A percentile compares a stretch with the other conserved stretches of the same genome.
phyloP scores from a whole-genome alignment of 768 basidiomycete genomes.

The Pleurotus tuber-regium region DNA sequence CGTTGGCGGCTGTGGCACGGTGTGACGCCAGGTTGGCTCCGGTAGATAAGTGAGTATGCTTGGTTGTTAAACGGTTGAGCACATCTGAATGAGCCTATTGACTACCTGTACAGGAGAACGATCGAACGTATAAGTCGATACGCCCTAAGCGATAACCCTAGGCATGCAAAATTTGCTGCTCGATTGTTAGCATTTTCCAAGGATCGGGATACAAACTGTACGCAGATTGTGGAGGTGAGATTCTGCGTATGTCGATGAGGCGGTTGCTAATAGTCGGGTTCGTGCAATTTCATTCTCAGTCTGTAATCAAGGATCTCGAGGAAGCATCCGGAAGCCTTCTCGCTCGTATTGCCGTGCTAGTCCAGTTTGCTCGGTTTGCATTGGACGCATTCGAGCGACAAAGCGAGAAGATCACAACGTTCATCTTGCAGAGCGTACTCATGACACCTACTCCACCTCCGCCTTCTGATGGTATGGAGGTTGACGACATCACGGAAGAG shows the following conservation, averaged over 20 bases:
- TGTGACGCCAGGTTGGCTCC: slow-evolving; percentile 57
- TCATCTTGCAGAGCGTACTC: slow-evolving; percentile 68
- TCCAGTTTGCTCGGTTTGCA: slow-evolving; percentile 66
- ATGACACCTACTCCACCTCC: slow-evolving; percentile 51
- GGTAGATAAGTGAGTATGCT: slow-evolving; percentile 60
- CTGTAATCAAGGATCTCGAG: slow-evolving; percentile 51
- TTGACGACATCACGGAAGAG: slow-evolving; percentile 57
- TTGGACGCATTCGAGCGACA: slow-evolving; percentile 75
- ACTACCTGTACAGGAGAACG: slow-evolving; percentile 47
- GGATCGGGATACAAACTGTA: slow-evolving; percentile 47
- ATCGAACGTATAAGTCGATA: slow-evolving; percentile 61
- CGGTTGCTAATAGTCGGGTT: too few species aligned
- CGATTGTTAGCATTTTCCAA: slow-evolving; percentile 64
- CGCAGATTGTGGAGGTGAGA: slow-evolving; percentile 65
- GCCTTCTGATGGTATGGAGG: slow-evolving; percentile 33
- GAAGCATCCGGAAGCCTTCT: slow-evolving; percentile 50
- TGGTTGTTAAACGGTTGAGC: too few species aligned
- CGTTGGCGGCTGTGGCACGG: slow-evolving; percentile 63
- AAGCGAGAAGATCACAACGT: slow-evolving; percentile 71
- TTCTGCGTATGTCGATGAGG: neutral
- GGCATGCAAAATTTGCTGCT: slow-evolving; percentile 84
- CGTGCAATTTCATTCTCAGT: slow-evolving; percentile 34
- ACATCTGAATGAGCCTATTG: neutral
- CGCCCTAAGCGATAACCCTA: slow-evolving; percentile 55
- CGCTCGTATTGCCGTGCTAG: slow-evolving; percentile 68